These are phyloP conservation scores for Diaporthe vexans DNA, from an alignment of 2,329 filamentous ascomycete genomes.

Conservation along the genomic window DNA sequence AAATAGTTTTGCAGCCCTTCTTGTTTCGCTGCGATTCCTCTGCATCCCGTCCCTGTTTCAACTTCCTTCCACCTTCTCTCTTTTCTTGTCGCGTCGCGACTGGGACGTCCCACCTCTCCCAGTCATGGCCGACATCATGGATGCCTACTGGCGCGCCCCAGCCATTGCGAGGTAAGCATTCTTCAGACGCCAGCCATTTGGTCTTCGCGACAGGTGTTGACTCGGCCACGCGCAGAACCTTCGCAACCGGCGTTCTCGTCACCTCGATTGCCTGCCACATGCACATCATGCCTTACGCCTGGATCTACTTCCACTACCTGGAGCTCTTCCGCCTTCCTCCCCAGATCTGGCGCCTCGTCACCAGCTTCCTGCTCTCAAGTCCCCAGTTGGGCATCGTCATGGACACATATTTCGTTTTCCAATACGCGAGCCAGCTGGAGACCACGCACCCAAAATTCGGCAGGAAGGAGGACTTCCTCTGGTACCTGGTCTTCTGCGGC, in stretches of 20 bases:
- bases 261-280: conserved; percentile 74
- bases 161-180: conserved; percentile 58
- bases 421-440: conserved; percentile 83
- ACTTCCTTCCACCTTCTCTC: not conserved
- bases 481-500: conserved; percentile 83
- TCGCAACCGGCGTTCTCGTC: conserved; percentile 74
- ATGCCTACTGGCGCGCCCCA: conserved; percentile 57
- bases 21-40: not conserved
- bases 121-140: conserved; percentile 57
- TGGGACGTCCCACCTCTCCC: not conserved
- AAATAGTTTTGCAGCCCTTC: conserved; percentile 37
- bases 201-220: conserved; percentile 9
- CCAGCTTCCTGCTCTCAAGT: conserved; percentile 58
- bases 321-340: conserved; percentile 69
- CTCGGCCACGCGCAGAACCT: conserved; percentile 64
- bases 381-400: conserved; percentile 69
- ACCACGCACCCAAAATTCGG: conserved; percentile 78
- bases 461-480: conserved; percentile 82
- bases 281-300: conserved; percentile 63
- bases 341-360: conserved; percentile 59
- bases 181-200: not conserved
- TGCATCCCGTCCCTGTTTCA: not conserved
- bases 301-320: conserved; percentile 68
- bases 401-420: conserved; percentile 85
- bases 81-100: conserved; percentile 9